phyloP scores from a whole-genome alignment of 257 asterid species.

The Solanum virginianum region DNA sequence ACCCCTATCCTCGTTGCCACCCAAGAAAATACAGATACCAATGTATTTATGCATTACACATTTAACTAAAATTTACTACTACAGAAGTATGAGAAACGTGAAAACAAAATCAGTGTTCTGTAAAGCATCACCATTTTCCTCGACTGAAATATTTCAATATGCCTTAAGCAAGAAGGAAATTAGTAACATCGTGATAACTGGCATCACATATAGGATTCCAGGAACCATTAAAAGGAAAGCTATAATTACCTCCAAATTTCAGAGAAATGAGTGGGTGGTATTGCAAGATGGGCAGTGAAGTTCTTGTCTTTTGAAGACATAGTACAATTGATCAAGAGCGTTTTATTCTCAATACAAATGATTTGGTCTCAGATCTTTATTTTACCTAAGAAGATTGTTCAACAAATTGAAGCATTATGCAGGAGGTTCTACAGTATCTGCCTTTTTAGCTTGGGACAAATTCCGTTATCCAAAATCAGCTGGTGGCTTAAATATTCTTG shows the following conservation, averaged over 20 bases:
- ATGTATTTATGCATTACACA: not conserved
- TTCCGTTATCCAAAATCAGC: not conserved
- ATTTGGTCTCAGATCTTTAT: not conserved
- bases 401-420: not conserved
- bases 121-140: not conserved
- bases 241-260: not conserved
- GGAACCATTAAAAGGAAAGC: not conserved
- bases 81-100: not conserved
- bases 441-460: not conserved
- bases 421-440: not conserved
- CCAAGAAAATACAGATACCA: not conserved
- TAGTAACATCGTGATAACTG: not conserved
- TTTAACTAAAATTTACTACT: not conserved
- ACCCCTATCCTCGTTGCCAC: not conserved
- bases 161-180: not conserved
- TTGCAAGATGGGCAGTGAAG: not conserved
- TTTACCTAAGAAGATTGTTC: not conserved
- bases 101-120: not conserved
- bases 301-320: not conserved
- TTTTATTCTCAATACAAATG: not conserved
- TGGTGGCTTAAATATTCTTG: not conserved
- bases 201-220: not conserved
- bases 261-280: not conserved
- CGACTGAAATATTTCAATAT: not conserved
- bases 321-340: not conserved